A percentile compares a stretch with the other conserved stretches of the same genome.
Conservation (phyloP, 1,139 yeast species). For the Magnusiomyces sp. region DNA sequence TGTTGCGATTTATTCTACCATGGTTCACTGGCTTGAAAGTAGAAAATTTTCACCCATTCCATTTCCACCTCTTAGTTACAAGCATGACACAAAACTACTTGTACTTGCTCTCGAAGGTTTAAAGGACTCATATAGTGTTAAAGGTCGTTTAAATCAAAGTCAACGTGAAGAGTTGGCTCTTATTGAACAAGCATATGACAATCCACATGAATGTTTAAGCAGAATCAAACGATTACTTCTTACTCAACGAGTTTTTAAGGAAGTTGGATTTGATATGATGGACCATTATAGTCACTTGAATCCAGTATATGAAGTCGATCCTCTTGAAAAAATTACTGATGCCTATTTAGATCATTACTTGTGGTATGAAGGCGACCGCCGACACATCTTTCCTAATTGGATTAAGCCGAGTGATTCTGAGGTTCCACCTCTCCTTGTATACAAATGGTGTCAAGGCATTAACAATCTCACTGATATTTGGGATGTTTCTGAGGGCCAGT, state of each 20-base stretch:
- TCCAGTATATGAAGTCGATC: constrained; percentile 85
- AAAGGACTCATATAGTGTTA: constrained; percentile 76
- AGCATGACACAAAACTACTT: constrained; percentile 85
- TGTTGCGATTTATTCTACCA: constrained; percentile 71
- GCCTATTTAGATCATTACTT: constrained; percentile 92
- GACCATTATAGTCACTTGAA: constrained; percentile 78
- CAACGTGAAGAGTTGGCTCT: constrained; percentile 90
- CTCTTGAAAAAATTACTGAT: constrained; percentile 90
- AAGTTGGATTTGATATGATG: constrained; percentile 82
- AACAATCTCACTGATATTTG: constrained; percentile 73
- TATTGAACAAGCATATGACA: constrained; percentile 93
- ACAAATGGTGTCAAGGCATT: constrained; percentile 94
- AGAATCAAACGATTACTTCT: constrained; percentile 74
- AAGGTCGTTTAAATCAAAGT: constrained; percentile 71
- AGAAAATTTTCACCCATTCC: constrained; percentile 82
- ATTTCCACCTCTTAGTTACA: constrained; percentile 86
- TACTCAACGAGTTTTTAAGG: constrained; percentile 89
- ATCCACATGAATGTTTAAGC: constrained; percentile 86
- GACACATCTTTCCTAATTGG: constrained; percentile 92
- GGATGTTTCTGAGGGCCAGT: constrained; percentile 66
- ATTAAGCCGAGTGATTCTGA: constrained; percentile 91
- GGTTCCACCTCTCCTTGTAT: constrained; percentile 82
- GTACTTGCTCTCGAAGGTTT: constrained; percentile 83
- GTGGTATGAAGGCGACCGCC: constrained; percentile 90
- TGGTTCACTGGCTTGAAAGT: constrained; percentile 90